Evolutionary conservation across 2,329 filamentous ascomycete species (phyloP), one percentile per base, ranked within the genome.

Genomic region (Apiospora arundinis): DNA sequence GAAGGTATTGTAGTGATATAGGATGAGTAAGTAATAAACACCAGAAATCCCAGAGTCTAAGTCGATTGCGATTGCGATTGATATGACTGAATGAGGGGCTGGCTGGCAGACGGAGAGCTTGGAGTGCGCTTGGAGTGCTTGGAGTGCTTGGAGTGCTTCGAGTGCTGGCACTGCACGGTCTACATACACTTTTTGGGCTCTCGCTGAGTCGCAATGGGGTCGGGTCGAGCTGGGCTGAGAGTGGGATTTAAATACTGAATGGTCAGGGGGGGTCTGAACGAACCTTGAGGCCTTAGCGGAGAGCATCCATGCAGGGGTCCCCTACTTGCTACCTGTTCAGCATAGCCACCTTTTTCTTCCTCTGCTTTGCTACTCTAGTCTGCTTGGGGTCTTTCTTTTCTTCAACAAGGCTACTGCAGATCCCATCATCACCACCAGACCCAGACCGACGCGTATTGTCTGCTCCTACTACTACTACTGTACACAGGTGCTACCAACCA

Each of bases 161-260:
- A 16, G 42, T 45, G 14, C 14, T 16, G 32, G 25, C 49, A 56
- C 49, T 56, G 49, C 49, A 56, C 49, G 49, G 49, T 56, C 49
- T 56, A 40, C 56, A 21, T 40, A 21, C 32, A 40, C 32, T 40
- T 63, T n/a, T n/a, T 63, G 56, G 18, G 56, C 28, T 37, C 56
- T 63, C 56, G 37, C 56, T 37, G 56, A 63, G 9, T 63, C 56
- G 56, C 56, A 63, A 63, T 63, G 56, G 56, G 56, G 56, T 40
- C 56, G 56, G 56, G 32, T 63, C 56, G 56, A 63, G 56, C 56
- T 63, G 56, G 56, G 56, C 56, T 63, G 56, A 63, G 56, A 63
- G 56, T 63, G 32, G 32, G 32, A 63, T 63, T 63, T 63, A 63
- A 63, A 63, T 63, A 63, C 56, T 40, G 52, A 60, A 40, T 40